Conservation (phyloP, 2,329 filamentous ascomycete species). For the Ploettnerulaceae sp. region DNA sequence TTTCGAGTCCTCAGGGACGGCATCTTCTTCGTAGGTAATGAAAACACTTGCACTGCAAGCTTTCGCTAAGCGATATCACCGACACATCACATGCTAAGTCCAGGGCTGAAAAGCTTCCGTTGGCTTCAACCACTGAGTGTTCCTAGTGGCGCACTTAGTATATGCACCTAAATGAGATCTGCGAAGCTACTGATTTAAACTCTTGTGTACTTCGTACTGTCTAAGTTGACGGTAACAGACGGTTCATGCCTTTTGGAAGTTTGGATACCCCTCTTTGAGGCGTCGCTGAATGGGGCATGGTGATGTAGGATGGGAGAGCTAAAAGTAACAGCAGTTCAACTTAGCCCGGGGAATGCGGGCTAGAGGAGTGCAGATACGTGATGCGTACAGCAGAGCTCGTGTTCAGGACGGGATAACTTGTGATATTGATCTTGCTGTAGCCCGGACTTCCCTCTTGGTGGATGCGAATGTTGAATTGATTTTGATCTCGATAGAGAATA, state of each 20-base stretch:
- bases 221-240: too few relatives aligned
- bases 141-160: not conserved
- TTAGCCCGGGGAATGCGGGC: not conserved
- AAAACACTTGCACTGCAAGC: not conserved
- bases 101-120: conserved; percentile 1
- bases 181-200: not conserved
- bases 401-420: not conserved
- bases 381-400: not conserved
- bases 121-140: conserved; percentile 5
- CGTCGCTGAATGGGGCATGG: not conserved
- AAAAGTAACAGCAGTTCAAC: conserved; percentile 1
- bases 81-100: not conserved
- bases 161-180: not conserved
- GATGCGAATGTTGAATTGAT: too few relatives aligned
- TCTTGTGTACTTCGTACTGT: too few relatives aligned
- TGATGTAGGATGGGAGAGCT: not conserved
- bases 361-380: too few relatives aligned
- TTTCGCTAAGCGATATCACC: not conserved
- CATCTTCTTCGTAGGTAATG: not conserved
- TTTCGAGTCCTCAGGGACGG: not conserved
- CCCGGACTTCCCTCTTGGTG: too few relatives aligned
- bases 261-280: conserved; percentile 7
- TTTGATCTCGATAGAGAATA: too few relatives aligned
- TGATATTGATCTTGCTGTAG: not conserved
- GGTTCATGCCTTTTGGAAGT: not conserved